Percentiles rank a stretch among this genome's conserved stretches.
Conservation (phyloP, 495 filamentous ascomycete genomes). For the Penicillium cataractarum region DNA sequence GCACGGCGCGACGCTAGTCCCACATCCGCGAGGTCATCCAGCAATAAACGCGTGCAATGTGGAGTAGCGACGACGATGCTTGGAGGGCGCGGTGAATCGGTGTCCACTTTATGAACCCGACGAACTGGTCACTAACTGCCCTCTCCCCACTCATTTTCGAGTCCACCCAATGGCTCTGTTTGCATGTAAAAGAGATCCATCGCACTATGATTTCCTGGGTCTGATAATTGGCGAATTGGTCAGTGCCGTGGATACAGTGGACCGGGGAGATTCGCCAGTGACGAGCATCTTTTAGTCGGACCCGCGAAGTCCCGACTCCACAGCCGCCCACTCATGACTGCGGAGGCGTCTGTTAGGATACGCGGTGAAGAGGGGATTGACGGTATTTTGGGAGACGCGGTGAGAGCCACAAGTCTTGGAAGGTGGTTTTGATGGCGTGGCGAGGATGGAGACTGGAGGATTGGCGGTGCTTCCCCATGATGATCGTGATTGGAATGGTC, state of each 20-base stretch:
- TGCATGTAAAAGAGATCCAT: constrained; percentile 22
- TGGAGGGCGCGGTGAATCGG: constrained; percentile 9
- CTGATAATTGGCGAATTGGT: constrained; percentile 11
- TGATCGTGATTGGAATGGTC: neutral
- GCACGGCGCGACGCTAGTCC: constrained; percentile 9
- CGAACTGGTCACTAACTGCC: constrained; percentile 4
- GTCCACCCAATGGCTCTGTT: constrained; percentile 23
- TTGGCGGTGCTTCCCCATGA: neutral
- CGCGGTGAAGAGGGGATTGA: neutral
- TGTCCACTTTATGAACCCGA: constrained; percentile 16
- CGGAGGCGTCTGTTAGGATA: neutral
- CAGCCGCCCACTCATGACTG: neutral
- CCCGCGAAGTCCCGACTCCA: constrained; percentile 17
- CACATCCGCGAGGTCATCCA: constrained; percentile 1
- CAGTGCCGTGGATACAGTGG: constrained; percentile 1
- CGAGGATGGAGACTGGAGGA: neutral
- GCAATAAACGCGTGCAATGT: constrained; percentile 14
- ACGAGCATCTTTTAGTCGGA: neutral
- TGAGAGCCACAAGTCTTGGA: constrained; percentile 3
- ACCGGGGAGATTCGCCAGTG: neutral
- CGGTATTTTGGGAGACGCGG: constrained; percentile 16
- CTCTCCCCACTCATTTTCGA: neutral
- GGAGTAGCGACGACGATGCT: neutral
- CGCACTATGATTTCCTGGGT: constrained; percentile 19
- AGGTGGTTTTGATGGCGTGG: neutral